Evolutionary conservation across 345 rosid species (phyloP), one percentile per base, ranked within the genome.

Genomic region (Stellera chamaejasme): DNA sequence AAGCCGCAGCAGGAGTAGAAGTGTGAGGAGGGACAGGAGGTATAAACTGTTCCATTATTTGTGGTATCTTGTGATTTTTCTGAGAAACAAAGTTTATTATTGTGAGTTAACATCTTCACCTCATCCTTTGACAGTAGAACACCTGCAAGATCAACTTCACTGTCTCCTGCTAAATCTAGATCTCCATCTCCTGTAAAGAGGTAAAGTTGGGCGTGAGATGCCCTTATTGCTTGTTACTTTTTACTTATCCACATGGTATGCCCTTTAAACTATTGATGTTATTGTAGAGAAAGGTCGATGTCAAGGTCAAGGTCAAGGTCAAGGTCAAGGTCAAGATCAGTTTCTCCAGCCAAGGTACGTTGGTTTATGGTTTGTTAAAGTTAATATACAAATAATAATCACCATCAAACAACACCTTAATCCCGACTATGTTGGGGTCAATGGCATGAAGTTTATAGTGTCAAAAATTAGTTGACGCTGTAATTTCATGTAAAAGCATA

Each of bases 131-230:
- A 50, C 79, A 79, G 93, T 71, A 81, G 74, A 79, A 80, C 97
- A 54, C 44, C 61, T 42, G 82, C 76, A 46, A 73, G 79, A 13
- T 71, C 85, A 27, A 64, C 41, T 42, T 78, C 91, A 12, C 79
- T 76, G 56, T 88, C 94, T 19, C 56, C 75, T 10, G 80, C 90
- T 59, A 87, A 83, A 68, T 87, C 90, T 13, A 77, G 74, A 65
- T 87, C 96, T 32, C 79, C 85, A 6, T 84, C 93, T 32, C 94
- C 87, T 41, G 74, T 75, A 43, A 78, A 77, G 15, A 84, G 84
- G 97, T 76, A 69, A 48, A 8, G 1, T 16, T 27, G 51, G 23
- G 26, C 9, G 43, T 27, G 52, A 4, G 14, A 23, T 45, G 27
- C 50, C 64, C 26, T 48, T 51, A 46, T 8, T 13, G 11, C n/a